These are phyloP conservation scores for Ustanciosporium gigantosporum DNA, from an alignment of 1,284 basidiomycete species.

Conservation along the genomic window DNA sequence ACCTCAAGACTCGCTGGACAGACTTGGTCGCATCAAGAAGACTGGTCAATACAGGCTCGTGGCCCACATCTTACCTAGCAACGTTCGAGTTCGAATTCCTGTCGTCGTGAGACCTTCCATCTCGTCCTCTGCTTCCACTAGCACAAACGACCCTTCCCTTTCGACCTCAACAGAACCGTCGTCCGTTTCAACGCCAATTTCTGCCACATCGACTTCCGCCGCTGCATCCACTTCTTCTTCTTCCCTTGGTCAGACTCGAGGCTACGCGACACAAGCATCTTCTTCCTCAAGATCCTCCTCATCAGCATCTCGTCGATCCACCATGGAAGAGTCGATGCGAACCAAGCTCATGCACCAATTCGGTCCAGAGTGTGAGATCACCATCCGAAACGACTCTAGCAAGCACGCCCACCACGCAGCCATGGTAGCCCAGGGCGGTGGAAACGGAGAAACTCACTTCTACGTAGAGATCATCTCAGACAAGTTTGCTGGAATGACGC, in stretches of 20 bases:
- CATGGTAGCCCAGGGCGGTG: conserved; percentile 59
- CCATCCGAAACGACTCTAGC: conserved; percentile 51
- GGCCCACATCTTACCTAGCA: conserved; percentile 16
- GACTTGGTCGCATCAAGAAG: conserved; percentile 31
- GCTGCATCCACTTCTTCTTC: neutral
- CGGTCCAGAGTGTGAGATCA: conserved; percentile 29
- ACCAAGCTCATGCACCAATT: conserved; percentile 39
- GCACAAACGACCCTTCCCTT: too few species aligned
- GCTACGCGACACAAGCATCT: conserved; percentile 16
- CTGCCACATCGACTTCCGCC: neutral
- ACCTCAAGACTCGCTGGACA: conserved; percentile 6
- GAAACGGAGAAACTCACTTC: conserved; percentile 59
- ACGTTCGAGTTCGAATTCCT: conserved; percentile 24
- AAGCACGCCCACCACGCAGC: conserved; percentile 60
- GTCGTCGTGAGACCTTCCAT: conserved; percentile 14
- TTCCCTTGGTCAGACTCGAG: conserved; percentile 8
- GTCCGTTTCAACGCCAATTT: neutral
- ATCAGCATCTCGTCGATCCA: too few species aligned
- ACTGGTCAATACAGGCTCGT: conserved; percentile 20
- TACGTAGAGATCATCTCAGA: conserved; percentile 56
- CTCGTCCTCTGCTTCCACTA: conserved; percentile 1
- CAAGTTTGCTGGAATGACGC: conserved; percentile 52
- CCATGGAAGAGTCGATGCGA: conserved; percentile 46
- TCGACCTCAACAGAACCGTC: too few species aligned
- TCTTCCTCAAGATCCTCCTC: neutral